Conservation (phyloP, 2,329 filamentous ascomycete genomes). For the Cyphellophora attinorum region DNA sequence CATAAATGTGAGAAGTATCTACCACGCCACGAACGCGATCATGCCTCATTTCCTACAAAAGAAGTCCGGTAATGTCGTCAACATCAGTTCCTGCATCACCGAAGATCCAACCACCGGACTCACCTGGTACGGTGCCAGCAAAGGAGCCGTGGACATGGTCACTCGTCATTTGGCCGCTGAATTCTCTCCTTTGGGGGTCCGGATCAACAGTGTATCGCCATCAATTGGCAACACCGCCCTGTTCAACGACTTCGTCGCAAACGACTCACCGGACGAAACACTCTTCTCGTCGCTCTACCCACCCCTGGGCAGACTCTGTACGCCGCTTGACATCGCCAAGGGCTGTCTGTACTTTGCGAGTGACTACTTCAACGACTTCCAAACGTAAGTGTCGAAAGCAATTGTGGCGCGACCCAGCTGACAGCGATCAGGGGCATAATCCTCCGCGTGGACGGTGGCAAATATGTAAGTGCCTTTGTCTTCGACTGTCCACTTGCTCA, state of each 20-base stretch:
- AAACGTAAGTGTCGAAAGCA: constrained; percentile 5
- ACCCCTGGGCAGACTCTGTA: too few relatives aligned
- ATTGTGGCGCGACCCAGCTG: too few relatives aligned
- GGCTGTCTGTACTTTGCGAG: too few relatives aligned
- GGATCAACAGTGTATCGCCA: constrained; percentile 48
- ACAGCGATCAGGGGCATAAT: constrained; percentile 24
- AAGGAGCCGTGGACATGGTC: constrained; percentile 53
- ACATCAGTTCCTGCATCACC: constrained; percentile 33
- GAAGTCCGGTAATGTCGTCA: constrained; percentile 32
- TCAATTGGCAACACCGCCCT: too few relatives aligned
- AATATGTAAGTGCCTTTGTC: too few relatives aligned
- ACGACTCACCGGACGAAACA: too few relatives aligned
- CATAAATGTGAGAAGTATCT: constrained; percentile 35
- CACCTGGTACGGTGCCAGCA: constrained; percentile 49
- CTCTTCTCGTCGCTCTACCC: too few relatives aligned
- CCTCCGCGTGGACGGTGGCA: constrained; percentile 27
- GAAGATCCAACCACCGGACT: constrained; percentile 29
- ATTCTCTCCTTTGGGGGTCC: constrained; percentile 36
- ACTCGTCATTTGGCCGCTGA: constrained; percentile 47
- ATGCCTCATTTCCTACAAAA: constrained; percentile 28
- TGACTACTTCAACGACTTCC: constrained; percentile 5
- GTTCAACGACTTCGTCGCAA: too few relatives aligned
- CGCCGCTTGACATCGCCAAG: too few relatives aligned
- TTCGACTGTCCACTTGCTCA: too few relatives aligned
- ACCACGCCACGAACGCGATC: constrained; percentile 23